These are phyloP conservation scores for Henckelia pumila DNA, from an alignment of 257 asterid species.

Conservation along the genomic window DNA sequence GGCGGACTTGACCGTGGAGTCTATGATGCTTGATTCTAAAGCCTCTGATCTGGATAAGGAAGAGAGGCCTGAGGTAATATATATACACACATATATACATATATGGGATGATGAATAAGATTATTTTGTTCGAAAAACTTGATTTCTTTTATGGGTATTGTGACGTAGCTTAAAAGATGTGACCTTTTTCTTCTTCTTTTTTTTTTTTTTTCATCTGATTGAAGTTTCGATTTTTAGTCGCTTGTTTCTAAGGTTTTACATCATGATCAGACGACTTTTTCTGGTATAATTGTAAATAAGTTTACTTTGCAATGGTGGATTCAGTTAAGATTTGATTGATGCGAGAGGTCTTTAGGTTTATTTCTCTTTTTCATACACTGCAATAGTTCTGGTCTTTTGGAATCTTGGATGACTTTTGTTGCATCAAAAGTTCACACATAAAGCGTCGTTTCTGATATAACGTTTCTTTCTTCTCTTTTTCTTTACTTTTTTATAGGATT, in stretches of 20 bases:
- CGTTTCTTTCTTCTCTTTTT: not conserved
- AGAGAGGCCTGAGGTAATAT: slow-evolving; percentile 85
- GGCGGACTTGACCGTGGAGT: slow-evolving; percentile 67
- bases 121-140: not conserved
- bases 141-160: not conserved
- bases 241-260: not conserved
- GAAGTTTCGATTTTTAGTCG: not conserved
- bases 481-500: too few relatives aligned
- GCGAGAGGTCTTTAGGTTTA: not conserved
- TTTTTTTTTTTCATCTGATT: not conserved
- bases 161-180: not conserved
- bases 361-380: not conserved
- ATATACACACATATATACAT: too few relatives aligned
- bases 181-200: too few relatives aligned
- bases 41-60: slow-evolving; percentile 96
- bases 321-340: not conserved
- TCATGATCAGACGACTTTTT: not conserved
- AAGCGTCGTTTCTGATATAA: not conserved
- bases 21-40: slow-evolving; percentile 97
- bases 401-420: not conserved
- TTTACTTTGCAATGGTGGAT: not conserved
- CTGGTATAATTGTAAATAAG: too few relatives aligned
- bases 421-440: not conserved
- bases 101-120: not conserved
- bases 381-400: not conserved